Percentiles rank a stretch among this genome's conserved stretches.
phyloP scores from a whole-genome alignment of 1,284 basidiomycete genomes.

The Cronartium ribicola region DNA sequence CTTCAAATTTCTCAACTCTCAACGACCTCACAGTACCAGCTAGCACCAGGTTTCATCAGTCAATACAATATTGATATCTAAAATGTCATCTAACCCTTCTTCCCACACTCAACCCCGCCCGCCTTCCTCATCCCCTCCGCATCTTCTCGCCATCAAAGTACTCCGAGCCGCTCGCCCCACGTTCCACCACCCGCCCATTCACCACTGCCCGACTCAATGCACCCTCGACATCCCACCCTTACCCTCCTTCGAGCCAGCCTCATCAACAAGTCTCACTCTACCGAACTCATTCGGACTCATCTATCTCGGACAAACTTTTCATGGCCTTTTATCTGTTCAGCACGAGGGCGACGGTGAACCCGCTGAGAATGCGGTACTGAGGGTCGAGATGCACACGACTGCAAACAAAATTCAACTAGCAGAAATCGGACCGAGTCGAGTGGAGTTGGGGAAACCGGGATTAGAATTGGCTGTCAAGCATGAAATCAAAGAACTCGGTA shows the following conservation, averaged over 20 bases:
- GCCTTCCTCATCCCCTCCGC: background rate
- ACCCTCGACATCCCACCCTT: background rate
- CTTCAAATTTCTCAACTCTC: too few relatives aligned
- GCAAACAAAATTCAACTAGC: background rate
- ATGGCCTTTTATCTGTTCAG: background rate
- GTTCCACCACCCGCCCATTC: background rate
- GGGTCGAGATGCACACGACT: constrained; percentile 4
- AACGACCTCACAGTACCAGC: too few relatives aligned
- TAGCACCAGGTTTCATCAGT: too few relatives aligned
- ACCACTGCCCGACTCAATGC: background rate
- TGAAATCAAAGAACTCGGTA: constrained; percentile 17
- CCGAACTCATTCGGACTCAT: constrained; percentile 16
- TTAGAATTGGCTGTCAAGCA: constrained; percentile 13
- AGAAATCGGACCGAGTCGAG: background rate
- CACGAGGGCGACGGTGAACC: background rate
- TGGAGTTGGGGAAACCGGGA: background rate
- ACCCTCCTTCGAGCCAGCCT: background rate
- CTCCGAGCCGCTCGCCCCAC: background rate
- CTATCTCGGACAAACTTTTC: constrained; percentile 14
- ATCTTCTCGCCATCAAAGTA: constrained; percentile 13
- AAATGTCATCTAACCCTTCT: too few relatives aligned
- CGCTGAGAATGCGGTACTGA: background rate
- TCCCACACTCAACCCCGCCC: too few relatives aligned
- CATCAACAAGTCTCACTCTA: background rate
- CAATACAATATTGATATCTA: too few relatives aligned